phyloP scores from a whole-genome alignment of 1,284 basidiomycete genomes.

The Puccinia horiana region DNA sequence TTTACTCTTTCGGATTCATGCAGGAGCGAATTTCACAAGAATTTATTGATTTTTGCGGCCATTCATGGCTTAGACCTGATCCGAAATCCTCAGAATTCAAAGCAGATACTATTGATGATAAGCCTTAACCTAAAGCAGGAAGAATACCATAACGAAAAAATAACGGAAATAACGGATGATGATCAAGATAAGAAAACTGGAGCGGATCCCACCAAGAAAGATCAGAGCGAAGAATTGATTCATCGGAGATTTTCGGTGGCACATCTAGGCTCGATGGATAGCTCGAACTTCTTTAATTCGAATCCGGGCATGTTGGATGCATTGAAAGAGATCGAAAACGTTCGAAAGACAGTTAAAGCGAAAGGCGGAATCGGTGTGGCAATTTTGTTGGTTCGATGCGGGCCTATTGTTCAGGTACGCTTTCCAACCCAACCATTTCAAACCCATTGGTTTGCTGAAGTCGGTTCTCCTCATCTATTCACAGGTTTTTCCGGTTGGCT shows the following conservation, averaged over 20 bases:
- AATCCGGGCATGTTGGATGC: slow-evolving; percentile 23
- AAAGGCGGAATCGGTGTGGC: slow-evolving; percentile 43
- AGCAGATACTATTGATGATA: slow-evolving; percentile 7
- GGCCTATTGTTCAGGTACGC: slow-evolving; percentile 33
- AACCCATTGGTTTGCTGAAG: background rate
- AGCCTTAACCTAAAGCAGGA: background rate
- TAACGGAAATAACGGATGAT: background rate
- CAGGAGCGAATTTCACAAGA: slow-evolving; percentile 44
- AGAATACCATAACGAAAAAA: background rate
- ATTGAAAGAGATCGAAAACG: slow-evolving; percentile 17
- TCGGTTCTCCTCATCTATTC: background rate
- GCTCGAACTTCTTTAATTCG: slow-evolving; percentile 2
- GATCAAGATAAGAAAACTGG: background rate
- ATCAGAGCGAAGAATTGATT: background rate
- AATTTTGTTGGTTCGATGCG: slow-evolving; percentile 27
- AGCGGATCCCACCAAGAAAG: background rate
- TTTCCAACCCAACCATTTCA: background rate
- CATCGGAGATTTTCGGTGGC: slow-evolving; percentile 26
- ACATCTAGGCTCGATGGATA: slow-evolving; percentile 9
- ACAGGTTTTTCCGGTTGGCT: slow-evolving; percentile 41
- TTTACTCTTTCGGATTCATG: background rate
- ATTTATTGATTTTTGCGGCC: slow-evolving; percentile 35
- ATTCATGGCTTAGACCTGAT: slow-evolving; percentile 37
- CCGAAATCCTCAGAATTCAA: slow-evolving; percentile 12
- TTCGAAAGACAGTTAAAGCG: slow-evolving; percentile 1